Conservation (phyloP, 257 asterid species). For the Rubia yunnanensis region DNA sequence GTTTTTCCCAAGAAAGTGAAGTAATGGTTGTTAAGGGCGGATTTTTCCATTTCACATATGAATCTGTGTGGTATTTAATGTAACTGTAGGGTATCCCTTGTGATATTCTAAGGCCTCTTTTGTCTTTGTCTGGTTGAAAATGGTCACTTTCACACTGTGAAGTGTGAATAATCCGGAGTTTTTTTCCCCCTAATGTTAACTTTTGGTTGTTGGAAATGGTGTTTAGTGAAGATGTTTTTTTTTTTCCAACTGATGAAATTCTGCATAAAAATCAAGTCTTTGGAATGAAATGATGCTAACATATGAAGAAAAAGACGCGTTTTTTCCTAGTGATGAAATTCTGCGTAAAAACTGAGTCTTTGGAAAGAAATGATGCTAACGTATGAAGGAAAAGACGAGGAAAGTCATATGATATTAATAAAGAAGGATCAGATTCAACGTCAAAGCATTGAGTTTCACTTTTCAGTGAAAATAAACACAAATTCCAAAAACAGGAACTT, state of each 20-base stretch:
- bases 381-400: not conserved
- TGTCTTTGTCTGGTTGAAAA: not conserved
- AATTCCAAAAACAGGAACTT: constrained; percentile 7
- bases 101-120: not conserved
- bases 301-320: not conserved
- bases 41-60: not conserved
- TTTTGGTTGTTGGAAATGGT: not conserved
- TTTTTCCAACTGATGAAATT: not conserved
- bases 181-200: not conserved
- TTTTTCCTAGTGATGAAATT: not conserved
- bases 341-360: not conserved
- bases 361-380: not conserved
- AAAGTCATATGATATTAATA: constrained; percentile 3
- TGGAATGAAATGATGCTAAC: not conserved
- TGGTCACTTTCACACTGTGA: not conserved
- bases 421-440: constrained; percentile 6
- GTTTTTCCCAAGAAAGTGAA: too few species aligned
- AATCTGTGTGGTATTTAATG: not conserved
- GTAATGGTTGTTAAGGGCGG: not conserved
- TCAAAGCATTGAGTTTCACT: constrained; percentile 12
- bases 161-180: not conserved
- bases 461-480: constrained; percentile 1
- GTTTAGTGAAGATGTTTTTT: not conserved
- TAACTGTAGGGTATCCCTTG: not conserved
- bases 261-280: not conserved